Conservation (phyloP, 1,284 basidiomycete genomes). For the Malassezia nana region DNA sequence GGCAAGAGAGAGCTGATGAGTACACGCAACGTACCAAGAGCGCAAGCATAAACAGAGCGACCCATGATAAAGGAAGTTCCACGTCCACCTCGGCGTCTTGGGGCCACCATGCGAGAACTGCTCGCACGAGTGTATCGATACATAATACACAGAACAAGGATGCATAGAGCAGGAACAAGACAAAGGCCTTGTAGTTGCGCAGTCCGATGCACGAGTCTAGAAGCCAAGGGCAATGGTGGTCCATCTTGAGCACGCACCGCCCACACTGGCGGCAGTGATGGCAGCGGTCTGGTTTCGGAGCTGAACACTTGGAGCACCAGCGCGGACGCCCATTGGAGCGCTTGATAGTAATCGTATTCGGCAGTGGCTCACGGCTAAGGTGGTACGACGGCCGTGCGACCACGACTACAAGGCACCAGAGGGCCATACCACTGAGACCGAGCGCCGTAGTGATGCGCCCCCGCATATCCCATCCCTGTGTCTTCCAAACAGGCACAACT, state of each 20-base stretch:
- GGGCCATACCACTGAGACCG: neutral
- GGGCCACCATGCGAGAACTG: neutral
- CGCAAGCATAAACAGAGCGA: slow-evolving; percentile 26
- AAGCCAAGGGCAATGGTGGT: slow-evolving; percentile 63
- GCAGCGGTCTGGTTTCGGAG: slow-evolving; percentile 61
- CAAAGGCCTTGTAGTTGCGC: slow-evolving; percentile 72
- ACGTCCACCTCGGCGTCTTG: neutral
- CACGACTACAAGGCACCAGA: slow-evolving; percentile 4
- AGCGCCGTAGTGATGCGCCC: neutral
- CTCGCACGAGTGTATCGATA: slow-evolving; percentile 2
- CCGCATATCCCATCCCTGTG: neutral
- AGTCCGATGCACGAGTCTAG: slow-evolving; percentile 64
- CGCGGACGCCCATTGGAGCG: slow-evolving; percentile 27
- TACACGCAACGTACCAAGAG: slow-evolving; percentile 7
- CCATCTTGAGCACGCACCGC: slow-evolving; percentile 62
- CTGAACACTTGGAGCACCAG: slow-evolving; percentile 47
- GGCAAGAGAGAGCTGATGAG: slow-evolving; percentile 16
- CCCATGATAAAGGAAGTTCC: slow-evolving; percentile 45
- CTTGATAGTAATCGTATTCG: slow-evolving; percentile 22
- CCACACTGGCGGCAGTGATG: slow-evolving; percentile 69
- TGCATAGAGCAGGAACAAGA: slow-evolving; percentile 62
- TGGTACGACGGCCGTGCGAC: slow-evolving; percentile 1
- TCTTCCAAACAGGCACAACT: slow-evolving; percentile 5
- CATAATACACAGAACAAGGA: neutral
- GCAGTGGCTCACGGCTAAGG: neutral